Evolutionary conservation across 306 rosid species (phyloP), one percentile per base, ranked within the genome.

Genomic region (Fagus sylvatica): DNA sequence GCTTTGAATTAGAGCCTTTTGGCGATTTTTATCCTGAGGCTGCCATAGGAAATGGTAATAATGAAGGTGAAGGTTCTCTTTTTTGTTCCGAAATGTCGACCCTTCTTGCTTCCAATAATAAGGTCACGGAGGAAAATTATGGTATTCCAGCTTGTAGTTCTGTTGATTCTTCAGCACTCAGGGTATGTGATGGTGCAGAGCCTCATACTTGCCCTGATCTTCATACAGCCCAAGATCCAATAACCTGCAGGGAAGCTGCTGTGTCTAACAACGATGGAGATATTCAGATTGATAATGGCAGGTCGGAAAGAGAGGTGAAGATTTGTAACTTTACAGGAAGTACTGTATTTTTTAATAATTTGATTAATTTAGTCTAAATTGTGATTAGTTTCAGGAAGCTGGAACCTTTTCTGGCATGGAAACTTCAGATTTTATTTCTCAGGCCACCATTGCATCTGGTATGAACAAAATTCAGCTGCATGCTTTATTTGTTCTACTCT

Each of bases 1-100:
- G 83, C 71, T 84, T 83, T 17, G 95, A 81, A 69, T 80, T 89
- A 81, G 93, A 90, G 74, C 85, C 55, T 62, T 87, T 91, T 74
- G 93, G 83, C 76, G 90, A 22, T 22, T 22, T 22, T 22, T 22
- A 22, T 22, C 28, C 28, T 22, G 28, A 22, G 28, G 28, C 28
- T 22, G 28, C 28, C 28, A 22, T 22, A 22, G 28, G 28, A 22
- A 22, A 22, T 22, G 28, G 28, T 22, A 22, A 81, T 81, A 41
- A 11, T 84, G 49, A 78, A 79, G 53, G 71, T 37, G 36, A 39
- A 74, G 72, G 55, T 80, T 64, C 60, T 39, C 34, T 41, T 78
- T 67, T 71, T 32, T 55, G 16, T 75, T 75, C 49, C 77, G 87
- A 73, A 82, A 76, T 84, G 78, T 76, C 80, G 39, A 67, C 28